Percentiles rank a stretch among this genome's conserved stretches.
Evolutionary conservation across 176 grass and related monocot species (phyloP).

Genomic region (Aegilops umbellulata): DNA sequence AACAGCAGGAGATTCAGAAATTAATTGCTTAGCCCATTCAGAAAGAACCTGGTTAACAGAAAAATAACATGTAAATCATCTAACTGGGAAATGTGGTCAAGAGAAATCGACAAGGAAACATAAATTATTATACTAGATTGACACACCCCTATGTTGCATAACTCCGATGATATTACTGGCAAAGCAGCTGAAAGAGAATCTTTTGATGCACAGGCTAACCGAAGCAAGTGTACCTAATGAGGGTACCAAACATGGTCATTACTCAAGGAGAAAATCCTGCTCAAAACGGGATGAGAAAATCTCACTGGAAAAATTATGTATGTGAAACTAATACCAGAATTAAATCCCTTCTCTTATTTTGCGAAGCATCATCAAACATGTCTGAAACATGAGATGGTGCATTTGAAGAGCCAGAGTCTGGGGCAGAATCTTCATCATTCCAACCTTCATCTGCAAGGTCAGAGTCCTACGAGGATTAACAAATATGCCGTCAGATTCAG

Average conservation of each 20-base stretch:
- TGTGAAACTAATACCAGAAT: constrained; percentile 58
- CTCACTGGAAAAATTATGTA: not conserved
- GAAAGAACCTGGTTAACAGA: constrained; percentile 70
- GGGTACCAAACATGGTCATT: constrained; percentile 31
- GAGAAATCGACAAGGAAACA: constrained; percentile 17
- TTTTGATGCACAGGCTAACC: constrained; percentile 70
- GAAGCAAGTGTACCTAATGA: constrained; percentile 84
- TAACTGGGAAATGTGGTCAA: constrained; percentile 13
- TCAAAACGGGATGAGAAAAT: constrained; percentile 16
- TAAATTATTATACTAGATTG: not conserved
- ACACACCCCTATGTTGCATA: constrained; percentile 84
- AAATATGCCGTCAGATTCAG: constrained; percentile 27
- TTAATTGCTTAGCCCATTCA: constrained; percentile 88
- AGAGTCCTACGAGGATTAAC: constrained; percentile 39
- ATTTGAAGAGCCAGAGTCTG: constrained; percentile 43
- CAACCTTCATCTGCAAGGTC: constrained; percentile 26
- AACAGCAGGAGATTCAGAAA: constrained; percentile 54
- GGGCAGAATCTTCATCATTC: constrained; percentile 42
- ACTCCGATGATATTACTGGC: constrained; percentile 72
- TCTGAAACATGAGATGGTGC: constrained; percentile 55
- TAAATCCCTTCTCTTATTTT: constrained; percentile 79
- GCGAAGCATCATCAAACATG: constrained; percentile 48
- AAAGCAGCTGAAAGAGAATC: constrained; percentile 69
- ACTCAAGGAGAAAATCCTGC: constrained; percentile 24
- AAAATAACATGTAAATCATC: not conserved